Evolutionary conservation across 306 rosid genomes (phyloP).

Genomic region (Luffa aegyptiaca): DNA sequence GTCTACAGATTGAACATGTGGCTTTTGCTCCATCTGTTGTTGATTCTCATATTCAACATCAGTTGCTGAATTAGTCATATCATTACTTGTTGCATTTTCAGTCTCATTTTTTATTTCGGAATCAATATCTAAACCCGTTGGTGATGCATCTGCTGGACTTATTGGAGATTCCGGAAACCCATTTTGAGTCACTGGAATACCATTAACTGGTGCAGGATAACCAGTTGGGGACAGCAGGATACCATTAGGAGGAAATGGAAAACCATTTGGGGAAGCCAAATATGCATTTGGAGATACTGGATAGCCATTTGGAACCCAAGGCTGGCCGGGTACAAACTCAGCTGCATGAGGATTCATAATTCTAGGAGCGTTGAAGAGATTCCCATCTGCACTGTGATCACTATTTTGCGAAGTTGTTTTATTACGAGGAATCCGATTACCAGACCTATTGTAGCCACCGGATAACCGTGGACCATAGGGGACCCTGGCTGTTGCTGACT

Average conservation of each 20-base stretch:
- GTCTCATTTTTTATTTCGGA: slow-evolving; percentile 20
- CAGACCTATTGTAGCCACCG: slow-evolving; percentile 77
- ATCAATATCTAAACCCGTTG: slow-evolving; percentile 24
- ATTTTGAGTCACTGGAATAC: slow-evolving; percentile 37
- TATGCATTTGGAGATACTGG: slow-evolving; percentile 62
- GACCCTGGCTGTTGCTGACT: slow-evolving; percentile 91
- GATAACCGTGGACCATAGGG: slow-evolving; percentile 96
- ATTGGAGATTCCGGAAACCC: slow-evolving; percentile 46
- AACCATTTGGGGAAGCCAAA: slow-evolving; percentile 43
- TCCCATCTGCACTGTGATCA: slow-evolving; percentile 52
- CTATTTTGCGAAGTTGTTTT: slow-evolving; percentile 45
- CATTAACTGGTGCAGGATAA: slow-evolving; percentile 33
- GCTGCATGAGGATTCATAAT: slow-evolving; percentile 94
- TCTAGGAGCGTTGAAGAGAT: slow-evolving; percentile 58
- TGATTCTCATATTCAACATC: slow-evolving; percentile 34
- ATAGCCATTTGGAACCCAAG: slow-evolving; percentile 74
- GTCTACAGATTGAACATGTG: slow-evolving; percentile 29
- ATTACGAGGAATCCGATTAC: slow-evolving; percentile 63
- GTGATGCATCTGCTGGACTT: slow-evolving; percentile 35
- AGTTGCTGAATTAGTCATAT: slow-evolving; percentile 17
- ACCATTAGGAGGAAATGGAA: slow-evolving; percentile 45
- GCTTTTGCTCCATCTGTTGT: slow-evolving; percentile 29
- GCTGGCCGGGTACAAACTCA: slow-evolving; percentile 85
- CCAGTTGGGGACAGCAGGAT: slow-evolving; percentile 45
- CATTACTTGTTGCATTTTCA: slow-evolving; percentile 26